Percentiles rank a stretch among this genome's conserved stretches.
phyloP scores from a whole-genome alignment of 176 grass and related monocot species.

The Avena insularis region DNA sequence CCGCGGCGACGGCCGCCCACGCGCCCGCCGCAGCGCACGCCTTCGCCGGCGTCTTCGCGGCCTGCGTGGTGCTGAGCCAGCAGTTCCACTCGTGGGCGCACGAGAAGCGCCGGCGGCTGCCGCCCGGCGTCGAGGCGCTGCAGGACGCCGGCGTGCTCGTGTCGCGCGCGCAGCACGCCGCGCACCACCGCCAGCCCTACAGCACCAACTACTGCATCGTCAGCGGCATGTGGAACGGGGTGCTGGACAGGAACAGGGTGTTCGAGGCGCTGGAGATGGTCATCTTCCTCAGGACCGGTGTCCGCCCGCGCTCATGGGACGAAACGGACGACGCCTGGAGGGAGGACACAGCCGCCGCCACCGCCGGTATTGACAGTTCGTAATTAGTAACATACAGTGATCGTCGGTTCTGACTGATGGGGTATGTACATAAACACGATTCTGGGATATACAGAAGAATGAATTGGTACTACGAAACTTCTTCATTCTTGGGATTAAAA shows the following conservation, averaged over 20 bases:
- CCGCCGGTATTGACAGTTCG: neutral
- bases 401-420: neutral
- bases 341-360: constrained; percentile 35
- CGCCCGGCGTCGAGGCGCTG: constrained; percentile 56
- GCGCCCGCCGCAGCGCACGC: constrained; percentile 51
- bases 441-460: neutral
- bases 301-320: constrained; percentile 76
- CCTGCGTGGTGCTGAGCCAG: constrained; percentile 79
- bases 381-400: neutral
- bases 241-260: constrained; percentile 66
- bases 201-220: constrained; percentile 87
- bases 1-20: neutral
- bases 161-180: constrained; percentile 65
- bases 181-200: constrained; percentile 76
- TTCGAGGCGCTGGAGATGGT: constrained; percentile 87
- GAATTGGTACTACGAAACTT: neutral
- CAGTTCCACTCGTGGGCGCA: constrained; percentile 95
- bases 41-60: constrained; percentile 62
- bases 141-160: constrained; percentile 83
- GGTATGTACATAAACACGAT: constrained; percentile 28
- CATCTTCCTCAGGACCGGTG: constrained; percentile 66
- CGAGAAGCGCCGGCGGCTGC: constrained; percentile 65
- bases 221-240: constrained; percentile 74
- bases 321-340: constrained; percentile 58
- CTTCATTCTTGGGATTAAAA: constrained; percentile 7